phyloP scores from a whole-genome alignment of 2,329 filamentous ascomycete genomes.

The Sporothrix protearum region DNA sequence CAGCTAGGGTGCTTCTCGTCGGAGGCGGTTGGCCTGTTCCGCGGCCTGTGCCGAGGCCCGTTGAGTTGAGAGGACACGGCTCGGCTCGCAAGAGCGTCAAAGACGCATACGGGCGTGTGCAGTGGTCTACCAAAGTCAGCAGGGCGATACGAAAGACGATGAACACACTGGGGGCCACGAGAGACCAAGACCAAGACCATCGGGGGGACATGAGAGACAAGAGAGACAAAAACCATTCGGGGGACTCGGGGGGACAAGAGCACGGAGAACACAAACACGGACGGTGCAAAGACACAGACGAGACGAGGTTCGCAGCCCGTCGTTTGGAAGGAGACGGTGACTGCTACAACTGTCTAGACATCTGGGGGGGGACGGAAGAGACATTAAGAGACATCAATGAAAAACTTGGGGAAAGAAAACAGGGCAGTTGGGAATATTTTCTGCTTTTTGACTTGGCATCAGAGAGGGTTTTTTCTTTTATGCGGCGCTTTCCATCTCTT shows the following conservation, averaged over 20 bases:
- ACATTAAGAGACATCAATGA: not conserved
- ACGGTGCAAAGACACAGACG: not conserved
- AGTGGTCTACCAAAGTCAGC: no score
- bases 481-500: not conserved
- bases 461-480: not conserved
- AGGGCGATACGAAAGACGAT: no score
- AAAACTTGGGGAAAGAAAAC: not conserved
- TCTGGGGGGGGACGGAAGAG: not conserved
- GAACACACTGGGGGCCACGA: no score
- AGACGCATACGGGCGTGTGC: not conserved
- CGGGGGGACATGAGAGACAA: no score
- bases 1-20: slow-evolving; percentile 38
- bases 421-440: not conserved
- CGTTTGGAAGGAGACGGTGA: not conserved
- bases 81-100: not conserved
- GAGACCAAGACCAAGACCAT: no score
- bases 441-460: not conserved
- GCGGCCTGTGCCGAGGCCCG: no score
- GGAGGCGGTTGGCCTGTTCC: not conserved
- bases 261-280: not conserved
- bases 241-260: not conserved
- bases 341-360: not conserved
- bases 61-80: no score
- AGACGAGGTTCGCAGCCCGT: not conserved
- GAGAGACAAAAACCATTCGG: no score